Percentiles rank a stretch among this genome's conserved stretches.
These are phyloP conservation scores for Evansstolkia leycettana DNA, from an alignment of 495 filamentous ascomycete species.

Conservation along the genomic window DNA sequence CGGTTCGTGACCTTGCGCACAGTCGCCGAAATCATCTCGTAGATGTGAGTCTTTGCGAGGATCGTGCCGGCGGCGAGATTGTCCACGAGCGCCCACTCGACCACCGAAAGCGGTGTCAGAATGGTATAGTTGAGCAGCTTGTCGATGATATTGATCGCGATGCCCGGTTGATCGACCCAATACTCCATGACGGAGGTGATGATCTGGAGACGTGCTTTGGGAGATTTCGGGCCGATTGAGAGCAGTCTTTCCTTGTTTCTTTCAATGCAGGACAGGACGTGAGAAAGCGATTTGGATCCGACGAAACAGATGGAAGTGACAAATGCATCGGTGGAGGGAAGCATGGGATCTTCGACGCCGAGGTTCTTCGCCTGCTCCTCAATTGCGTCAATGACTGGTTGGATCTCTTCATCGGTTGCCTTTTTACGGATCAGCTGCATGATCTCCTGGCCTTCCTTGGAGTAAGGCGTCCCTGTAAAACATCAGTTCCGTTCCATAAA, in stretches of 20 bases:
- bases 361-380: constrained; percentile 57
- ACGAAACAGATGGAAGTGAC: constrained; percentile 86
- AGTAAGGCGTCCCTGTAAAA: constrained; percentile 60
- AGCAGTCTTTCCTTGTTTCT: constrained; percentile 87
- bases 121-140: constrained; percentile 97
- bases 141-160: constrained; percentile 88
- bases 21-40: constrained; percentile 80
- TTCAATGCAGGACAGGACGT: constrained; percentile 91
- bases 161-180: constrained; percentile 85
- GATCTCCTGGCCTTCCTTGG: constrained; percentile 66
- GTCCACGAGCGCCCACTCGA: constrained; percentile 75
- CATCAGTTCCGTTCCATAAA: neutral
- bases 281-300: constrained; percentile 88
- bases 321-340: constrained; percentile 81
- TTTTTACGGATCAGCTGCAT: constrained; percentile 70
- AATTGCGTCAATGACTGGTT: constrained; percentile 62
- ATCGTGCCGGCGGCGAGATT: constrained; percentile 50
- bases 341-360: constrained; percentile 56
- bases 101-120: constrained; percentile 65
- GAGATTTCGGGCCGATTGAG: constrained; percentile 58
- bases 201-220: constrained; percentile 70
- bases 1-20: constrained; percentile 87
- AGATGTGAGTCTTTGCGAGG: constrained; percentile 62
- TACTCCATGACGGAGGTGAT: constrained; percentile 82
- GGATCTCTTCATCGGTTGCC: constrained; percentile 68